Conservation (phyloP, 148 eudicot genomes). For the Vaccinium macrocarpon region DNA sequence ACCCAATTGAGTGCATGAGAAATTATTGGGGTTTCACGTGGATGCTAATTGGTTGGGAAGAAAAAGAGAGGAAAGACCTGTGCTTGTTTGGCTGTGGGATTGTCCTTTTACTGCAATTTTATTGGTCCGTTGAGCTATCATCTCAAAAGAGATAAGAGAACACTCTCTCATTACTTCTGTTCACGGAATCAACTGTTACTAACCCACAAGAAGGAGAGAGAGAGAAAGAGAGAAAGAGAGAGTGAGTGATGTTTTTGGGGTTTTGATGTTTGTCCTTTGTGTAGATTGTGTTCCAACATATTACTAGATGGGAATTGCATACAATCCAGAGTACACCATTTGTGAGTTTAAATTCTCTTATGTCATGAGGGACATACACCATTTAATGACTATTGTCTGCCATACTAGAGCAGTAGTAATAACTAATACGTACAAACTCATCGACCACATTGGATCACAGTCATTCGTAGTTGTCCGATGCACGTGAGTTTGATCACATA, state of each 20-base stretch:
- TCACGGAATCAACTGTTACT: conserved; percentile 29
- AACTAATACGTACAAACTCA: too few species aligned
- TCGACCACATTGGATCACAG: too few species aligned
- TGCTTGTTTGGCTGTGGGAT: too few species aligned
- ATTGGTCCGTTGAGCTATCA: conserved; percentile 24
- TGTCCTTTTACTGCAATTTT: not conserved
- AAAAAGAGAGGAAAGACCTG: not conserved
- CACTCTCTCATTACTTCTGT: not conserved
- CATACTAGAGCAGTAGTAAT: not conserved
- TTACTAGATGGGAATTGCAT: not conserved
- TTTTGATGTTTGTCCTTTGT: conserved; percentile 4
- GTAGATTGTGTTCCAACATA: not conserved
- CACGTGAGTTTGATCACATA: too few species aligned
- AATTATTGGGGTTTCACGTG: conserved; percentile 55
- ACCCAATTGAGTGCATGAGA: conserved; percentile 57
- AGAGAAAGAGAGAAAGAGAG: not conserved
- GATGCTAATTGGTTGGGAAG: conserved; percentile 6
- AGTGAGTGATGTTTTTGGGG: not conserved
- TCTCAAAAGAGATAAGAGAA: conserved; percentile 21
- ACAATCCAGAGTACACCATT: not conserved
- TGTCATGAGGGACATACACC: not conserved
- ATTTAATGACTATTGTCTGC: not conserved
- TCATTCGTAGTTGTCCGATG: too few species aligned
- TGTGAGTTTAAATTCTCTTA: too few species aligned
- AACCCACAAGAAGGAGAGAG: not conserved